Percentiles rank a stretch among this genome's conserved stretches.
Conservation (phyloP, 305 asterid species). For the Andrographis paniculata region DNA sequence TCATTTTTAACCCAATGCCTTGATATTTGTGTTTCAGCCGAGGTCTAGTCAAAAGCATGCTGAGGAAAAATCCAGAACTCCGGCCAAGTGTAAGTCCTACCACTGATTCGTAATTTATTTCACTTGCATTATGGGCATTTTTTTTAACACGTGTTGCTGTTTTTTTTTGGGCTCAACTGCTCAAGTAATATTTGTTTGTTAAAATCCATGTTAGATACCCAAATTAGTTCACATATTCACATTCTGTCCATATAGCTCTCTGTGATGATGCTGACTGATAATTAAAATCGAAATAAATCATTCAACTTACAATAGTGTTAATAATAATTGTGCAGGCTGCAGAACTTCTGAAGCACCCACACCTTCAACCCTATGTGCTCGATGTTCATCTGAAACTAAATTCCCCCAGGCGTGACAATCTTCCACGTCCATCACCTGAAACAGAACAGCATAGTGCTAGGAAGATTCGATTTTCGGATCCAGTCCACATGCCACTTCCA, state of each 20-base stretch:
- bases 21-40: constrained; percentile 46
- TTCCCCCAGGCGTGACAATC: constrained; percentile 62
- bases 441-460: constrained; percentile 31
- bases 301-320: constrained; percentile 12
- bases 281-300: not conserved
- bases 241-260: not conserved
- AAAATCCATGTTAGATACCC: not conserved
- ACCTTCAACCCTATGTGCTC: constrained; percentile 77
- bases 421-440: constrained; percentile 46
- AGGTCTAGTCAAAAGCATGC: constrained; percentile 87
- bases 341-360: constrained; percentile 82
- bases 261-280: too few species aligned
- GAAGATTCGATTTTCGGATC: constrained; percentile 60
- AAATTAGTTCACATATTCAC: not conserved
- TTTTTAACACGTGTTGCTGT: constrained; percentile 7
- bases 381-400: constrained; percentile 74
- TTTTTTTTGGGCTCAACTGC: constrained; percentile 5
- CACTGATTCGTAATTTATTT: constrained; percentile 11
- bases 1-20: not conserved
- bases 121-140: not conserved
- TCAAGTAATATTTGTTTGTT: not conserved
- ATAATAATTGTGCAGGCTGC: constrained; percentile 55
- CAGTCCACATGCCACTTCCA: constrained; percentile 30
- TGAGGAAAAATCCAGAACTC: constrained; percentile 82
- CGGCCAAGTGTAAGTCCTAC: constrained; percentile 65